Base-by-base conservation (phyloP, 306 rosid genomes). In the Acacia melanoxylon region DNA sequence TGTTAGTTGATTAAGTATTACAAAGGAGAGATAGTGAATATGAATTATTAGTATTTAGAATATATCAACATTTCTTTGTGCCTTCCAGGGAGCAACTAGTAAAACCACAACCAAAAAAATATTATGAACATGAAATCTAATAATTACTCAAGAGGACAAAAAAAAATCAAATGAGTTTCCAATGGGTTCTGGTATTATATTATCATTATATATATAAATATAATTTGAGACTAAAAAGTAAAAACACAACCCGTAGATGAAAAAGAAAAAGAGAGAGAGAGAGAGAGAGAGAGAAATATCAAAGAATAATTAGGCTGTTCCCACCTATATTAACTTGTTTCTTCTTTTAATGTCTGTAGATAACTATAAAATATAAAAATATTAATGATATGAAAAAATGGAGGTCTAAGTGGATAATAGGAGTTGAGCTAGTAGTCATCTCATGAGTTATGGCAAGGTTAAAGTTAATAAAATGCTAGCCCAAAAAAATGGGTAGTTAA, bases 1-100 rank as follows among this genome's bases (percentile, higher is more conserved):
- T 87, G 95, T 92, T 94, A 84, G 98, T 94, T 94, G 96, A 95
- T 92, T 84, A 94, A 91, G 97, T 94, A 90, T 92, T 86, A 90
- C 88, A 94, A 91, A 97, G 90, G 90, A 90, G 85, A 82, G 83
- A 79, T 81, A 68, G 77, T 78, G 76, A 86, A 93, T 92, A 70
- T 80, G 76, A 86, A 93, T 92, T 69, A 94, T 94, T 86, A 87
- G 90, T 77, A 69, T 86, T 86, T 78, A 83, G 87, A 88, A 90
- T 81, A 90, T 81, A 80, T 84, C 41, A 80, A 35, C 88, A 67
- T 85, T 85, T 80, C 86, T 85, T 85, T 33, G 45, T 70, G 58
- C 75, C n/a, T 44, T 22, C 75, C 69, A 49, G 35, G 19, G 37
- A 61, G 84, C 35, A 80, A 33, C 40, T 59, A 81, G 59, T 81